phyloP scores from a whole-genome alignment of 2,329 filamentous ascomycete species.

The Graphiopsis chlorocephala region DNA sequence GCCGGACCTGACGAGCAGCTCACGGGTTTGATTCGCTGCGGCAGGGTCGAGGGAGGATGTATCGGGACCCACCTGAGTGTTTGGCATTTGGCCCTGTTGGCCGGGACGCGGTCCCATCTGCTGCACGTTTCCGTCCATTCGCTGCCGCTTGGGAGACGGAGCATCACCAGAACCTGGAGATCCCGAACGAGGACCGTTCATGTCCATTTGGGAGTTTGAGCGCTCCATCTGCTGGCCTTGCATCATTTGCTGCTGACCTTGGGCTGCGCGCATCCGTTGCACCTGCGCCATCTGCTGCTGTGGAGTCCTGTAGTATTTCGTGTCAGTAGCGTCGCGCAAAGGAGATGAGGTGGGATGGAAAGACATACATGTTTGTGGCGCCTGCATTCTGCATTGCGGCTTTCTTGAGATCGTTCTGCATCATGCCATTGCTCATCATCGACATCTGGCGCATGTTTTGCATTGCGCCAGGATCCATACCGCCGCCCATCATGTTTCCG shows the following conservation, averaged over 20 bases:
- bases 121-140: conserved; percentile 74
- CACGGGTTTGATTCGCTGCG: conserved; percentile 24
- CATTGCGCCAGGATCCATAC: conserved; percentile 55
- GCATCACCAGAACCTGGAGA: conserved; percentile 82
- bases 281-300: conserved; percentile 28
- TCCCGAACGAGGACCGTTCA: conserved; percentile 72
- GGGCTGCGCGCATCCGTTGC: conserved; percentile 56
- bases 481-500: conserved; percentile 66
- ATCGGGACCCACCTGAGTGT: conserved; percentile 34
- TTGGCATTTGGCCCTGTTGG: conserved; percentile 31
- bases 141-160: conserved; percentile 86
- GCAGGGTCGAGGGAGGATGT: conserved; percentile 24
- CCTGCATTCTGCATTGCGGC: conserved; percentile 23
- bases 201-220: conserved; percentile 83
- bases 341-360: not conserved
- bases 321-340: not conserved
- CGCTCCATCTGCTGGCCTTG: conserved; percentile 76
- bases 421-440: conserved; percentile 46
- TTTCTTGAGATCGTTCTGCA: conserved; percentile 44
- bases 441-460: conserved; percentile 58
- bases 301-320: conserved; percentile 24
- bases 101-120: conserved; percentile 57
- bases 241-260: conserved; percentile 61
- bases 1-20: conserved; percentile 60
- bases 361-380: conserved; percentile 24